Evolutionary conservation across 2,329 filamentous ascomycete genomes (phyloP), one percentile per base, ranked within the genome.

Genomic region (Metarhizium brunneum): DNA sequence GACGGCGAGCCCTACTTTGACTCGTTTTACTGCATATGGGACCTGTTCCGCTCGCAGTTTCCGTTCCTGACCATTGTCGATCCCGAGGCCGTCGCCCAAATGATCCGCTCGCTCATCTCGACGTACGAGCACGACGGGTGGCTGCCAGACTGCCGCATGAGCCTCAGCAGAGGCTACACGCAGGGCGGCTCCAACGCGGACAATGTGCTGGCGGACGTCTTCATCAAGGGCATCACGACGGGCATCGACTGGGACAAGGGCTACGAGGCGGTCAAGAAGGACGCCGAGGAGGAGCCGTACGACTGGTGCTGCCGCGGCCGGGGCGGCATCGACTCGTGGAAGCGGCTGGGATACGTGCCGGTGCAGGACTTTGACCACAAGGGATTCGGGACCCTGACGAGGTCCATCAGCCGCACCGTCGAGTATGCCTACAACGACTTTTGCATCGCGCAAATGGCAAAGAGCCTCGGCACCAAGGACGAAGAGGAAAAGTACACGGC

Each of bases 361-460:
- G 79, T 80, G 0, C 78, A 86, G 56, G 85, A 90, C 59, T 82
- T 82, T 54, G 87, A 91, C 66, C 73, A 74, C 66, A 75, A 75
- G 56, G 86, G 85, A 2, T 80, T 82, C n/a, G 87, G 87, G 0
- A 82, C 83, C 0, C 79, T 87, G 66, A 90, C 87, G 0, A 77
- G 88, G 6, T 85, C 80, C 59, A 79, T 91, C 30, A 89, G 84
- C 1, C 77, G 88, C 7, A 90, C 87, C 0, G 79, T 91, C 0
- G 88, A 91, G 66, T 92, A 92, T 65, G 82, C 85, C 6, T 91
- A 91, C 68, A 83, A 91, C 60, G 88, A 91, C 69, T 92, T 83
- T 62, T 83, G 81, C 60, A 84, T 88, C 55, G 75, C 83, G 0
- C 74, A 82, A 50, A 80, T 90, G 55, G 85, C 86, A 0, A 74